phyloP scores from a whole-genome alignment of 371 early-diverging fungal genomes.

The Chytridium lagenaria region DNA sequence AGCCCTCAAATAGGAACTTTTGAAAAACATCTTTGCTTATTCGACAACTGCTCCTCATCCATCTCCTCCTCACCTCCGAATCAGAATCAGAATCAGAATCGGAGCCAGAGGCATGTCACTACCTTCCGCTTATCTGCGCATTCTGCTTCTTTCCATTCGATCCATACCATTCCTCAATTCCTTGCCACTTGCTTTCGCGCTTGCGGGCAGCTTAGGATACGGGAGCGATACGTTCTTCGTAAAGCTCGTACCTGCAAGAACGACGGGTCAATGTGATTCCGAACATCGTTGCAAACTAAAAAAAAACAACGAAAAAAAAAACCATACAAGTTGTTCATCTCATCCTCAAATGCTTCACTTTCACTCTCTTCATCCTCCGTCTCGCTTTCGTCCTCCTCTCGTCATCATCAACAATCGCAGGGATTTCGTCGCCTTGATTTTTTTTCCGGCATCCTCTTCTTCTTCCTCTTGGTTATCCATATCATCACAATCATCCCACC shows the following conservation, averaged over 20 bases:
- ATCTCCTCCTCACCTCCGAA: constrained; percentile 40
- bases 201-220: constrained; percentile 80
- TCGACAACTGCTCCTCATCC: constrained; percentile 65
- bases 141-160: constrained; percentile 54
- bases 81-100: constrained; percentile 52
- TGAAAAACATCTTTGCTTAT: constrained; percentile 90
- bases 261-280: too few relatives aligned
- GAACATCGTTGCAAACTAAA: neutral
- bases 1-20: constrained; percentile 88
- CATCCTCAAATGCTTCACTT: neutral
- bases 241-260: constrained; percentile 62
- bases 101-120: constrained; percentile 34
- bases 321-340: neutral
- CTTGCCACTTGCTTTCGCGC: constrained; percentile 63
- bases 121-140: constrained; percentile 7
- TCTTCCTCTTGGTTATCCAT: constrained; percentile 28
- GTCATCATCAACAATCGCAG: constrained; percentile 13
- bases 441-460: constrained; percentile 5
- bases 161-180: constrained; percentile 63
- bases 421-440: constrained; percentile 19
- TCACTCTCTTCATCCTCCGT: constrained; percentile 37
- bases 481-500: constrained; percentile 39
- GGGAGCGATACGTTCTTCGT: constrained; percentile 73
- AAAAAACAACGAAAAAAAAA: neutral
- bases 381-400: constrained; percentile 32